Conservation (phyloP, 306 rosid genomes). For the Prunus salicina region DNA sequence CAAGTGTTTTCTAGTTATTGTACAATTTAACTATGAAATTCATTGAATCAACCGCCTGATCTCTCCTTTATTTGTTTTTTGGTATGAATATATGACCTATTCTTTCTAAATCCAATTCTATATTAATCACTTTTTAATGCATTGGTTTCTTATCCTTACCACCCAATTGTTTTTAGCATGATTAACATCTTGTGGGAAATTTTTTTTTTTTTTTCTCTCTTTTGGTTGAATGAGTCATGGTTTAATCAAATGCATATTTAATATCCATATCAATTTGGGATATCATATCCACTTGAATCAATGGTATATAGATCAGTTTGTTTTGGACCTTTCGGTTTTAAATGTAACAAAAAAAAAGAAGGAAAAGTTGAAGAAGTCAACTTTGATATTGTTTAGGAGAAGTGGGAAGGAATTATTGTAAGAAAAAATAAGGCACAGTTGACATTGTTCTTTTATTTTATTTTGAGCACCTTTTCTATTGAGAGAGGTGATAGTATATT, state of each 20-base stretch:
- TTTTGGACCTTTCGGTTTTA: not conserved
- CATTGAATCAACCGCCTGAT: not conserved
- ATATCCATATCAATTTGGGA: too few relatives aligned
- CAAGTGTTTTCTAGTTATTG: not conserved
- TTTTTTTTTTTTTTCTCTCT: too few relatives aligned
- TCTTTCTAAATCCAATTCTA: not conserved
- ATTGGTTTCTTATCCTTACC: not conserved
- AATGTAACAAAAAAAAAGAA: not conserved
- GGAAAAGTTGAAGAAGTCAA: slow-evolving; percentile 1
- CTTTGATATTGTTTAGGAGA: not conserved
- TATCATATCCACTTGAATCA: too few relatives aligned
- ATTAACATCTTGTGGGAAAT: not conserved
- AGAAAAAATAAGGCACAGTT: not conserved
- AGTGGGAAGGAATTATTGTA: not conserved
- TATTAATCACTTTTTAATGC: not conserved
- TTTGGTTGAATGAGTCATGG: too few relatives aligned
- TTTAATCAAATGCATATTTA: too few relatives aligned
- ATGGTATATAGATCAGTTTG: not conserved
- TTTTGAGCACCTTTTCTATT: too few relatives aligned
- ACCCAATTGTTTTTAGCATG: not conserved
- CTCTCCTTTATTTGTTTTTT: not conserved
- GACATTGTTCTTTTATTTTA: not conserved
- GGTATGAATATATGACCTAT: not conserved
- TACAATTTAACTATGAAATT: slow-evolving; percentile 5
- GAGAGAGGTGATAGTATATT: too few relatives aligned